Percentiles rank a stretch among this genome's conserved stretches.
Conservation (phyloP, 331 rosid species). For the Rosa hybrid region DNA sequence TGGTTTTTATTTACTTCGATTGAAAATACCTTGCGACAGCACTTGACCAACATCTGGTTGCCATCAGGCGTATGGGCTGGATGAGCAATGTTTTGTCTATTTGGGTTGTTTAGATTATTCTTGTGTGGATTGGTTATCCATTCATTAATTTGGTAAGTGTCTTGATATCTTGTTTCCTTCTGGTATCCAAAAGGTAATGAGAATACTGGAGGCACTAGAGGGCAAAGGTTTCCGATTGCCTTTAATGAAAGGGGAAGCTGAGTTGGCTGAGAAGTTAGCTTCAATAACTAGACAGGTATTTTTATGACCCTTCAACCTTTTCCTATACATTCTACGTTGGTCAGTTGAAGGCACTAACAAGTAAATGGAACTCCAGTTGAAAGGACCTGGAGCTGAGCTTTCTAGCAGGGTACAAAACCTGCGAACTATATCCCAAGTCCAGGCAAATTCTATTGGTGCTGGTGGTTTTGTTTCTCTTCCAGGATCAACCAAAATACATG, state of each 20-base stretch:
- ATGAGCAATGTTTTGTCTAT: neutral
- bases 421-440: slow-evolving; percentile 65
- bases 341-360: slow-evolving; percentile 30
- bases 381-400: slow-evolving; percentile 86
- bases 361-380: slow-evolving; percentile 56
- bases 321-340: neutral
- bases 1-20: neutral
- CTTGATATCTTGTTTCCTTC: slow-evolving; percentile 14
- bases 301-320: slow-evolving; percentile 6
- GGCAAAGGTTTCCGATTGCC: slow-evolving; percentile 92
- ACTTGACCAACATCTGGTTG: neutral
- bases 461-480: slow-evolving; percentile 70
- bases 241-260: slow-evolving; percentile 89
- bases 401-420: slow-evolving; percentile 89
- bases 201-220: slow-evolving; percentile 89
- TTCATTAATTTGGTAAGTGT: neutral
- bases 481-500: slow-evolving; percentile 82
- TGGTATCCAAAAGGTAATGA: slow-evolving; percentile 65
- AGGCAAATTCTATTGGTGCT: slow-evolving; percentile 57
- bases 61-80: neutral
- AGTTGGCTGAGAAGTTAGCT: slow-evolving; percentile 86
- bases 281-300: slow-evolving; percentile 82
- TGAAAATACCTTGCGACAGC: neutral
- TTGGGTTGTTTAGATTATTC: neutral
- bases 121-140: neutral